phyloP scores from a whole-genome alignment of 2,329 filamentous ascomycete genomes.

The Pseudogymnoascus sp. region DNA sequence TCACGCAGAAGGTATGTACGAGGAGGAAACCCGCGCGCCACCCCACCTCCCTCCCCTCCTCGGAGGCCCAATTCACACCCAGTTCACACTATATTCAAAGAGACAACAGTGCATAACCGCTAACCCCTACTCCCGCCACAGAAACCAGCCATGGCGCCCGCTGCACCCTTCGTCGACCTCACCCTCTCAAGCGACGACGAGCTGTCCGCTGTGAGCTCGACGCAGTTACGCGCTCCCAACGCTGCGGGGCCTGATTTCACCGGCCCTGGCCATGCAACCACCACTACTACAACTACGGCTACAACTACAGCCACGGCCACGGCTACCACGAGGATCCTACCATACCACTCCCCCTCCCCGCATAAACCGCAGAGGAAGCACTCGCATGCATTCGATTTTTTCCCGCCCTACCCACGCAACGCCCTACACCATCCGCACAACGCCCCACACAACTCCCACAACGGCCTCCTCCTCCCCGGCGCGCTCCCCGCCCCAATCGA shows the following conservation, averaged over 20 bases:
- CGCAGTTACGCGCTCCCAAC: background rate
- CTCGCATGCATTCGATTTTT: too few relatives aligned
- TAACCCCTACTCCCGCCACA: background rate
- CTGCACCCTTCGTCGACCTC: background rate
- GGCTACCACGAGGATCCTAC: background rate
- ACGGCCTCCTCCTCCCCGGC: background rate
- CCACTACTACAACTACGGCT: too few relatives aligned
- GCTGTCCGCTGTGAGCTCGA: background rate
- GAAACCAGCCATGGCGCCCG: background rate
- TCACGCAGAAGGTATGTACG: background rate
- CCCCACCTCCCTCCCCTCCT: background rate
- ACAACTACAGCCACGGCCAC: background rate
- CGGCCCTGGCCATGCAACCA: too few relatives aligned
- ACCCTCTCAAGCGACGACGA: background rate
- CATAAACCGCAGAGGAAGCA: background rate
- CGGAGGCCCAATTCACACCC: background rate
- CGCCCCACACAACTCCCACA: background rate
- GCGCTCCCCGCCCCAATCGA: background rate
- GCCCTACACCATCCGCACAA: too few relatives aligned
- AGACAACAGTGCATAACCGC: background rate
- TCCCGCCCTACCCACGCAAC: too few relatives aligned
- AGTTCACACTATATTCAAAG: background rate
- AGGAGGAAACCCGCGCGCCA: background rate
- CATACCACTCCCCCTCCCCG: background rate
- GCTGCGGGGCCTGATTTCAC: background rate